Evolutionary conservation across 345 rosid genomes (phyloP).

Genomic region (Salix brachista): DNA sequence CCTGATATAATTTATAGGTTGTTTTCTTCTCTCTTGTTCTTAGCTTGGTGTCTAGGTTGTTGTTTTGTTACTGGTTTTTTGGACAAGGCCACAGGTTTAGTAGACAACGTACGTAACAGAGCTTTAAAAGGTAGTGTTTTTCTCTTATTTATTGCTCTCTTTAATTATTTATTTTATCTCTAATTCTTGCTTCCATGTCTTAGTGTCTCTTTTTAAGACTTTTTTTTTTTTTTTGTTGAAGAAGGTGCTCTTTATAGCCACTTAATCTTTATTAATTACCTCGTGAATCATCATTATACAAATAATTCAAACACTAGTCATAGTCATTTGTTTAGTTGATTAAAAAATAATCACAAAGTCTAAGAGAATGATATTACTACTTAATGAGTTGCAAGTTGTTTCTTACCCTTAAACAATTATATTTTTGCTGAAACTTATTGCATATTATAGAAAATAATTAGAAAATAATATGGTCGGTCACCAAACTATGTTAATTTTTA

Average conservation of each 20-base stretch:
- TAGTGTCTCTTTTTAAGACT: background rate
- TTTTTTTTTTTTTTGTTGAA: background rate
- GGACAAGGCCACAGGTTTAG: slow-evolving; percentile 41
- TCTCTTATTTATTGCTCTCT: background rate
- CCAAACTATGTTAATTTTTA: too few species aligned
- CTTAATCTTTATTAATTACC: background rate
- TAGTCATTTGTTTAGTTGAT: background rate
- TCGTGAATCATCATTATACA: background rate
- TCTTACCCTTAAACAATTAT: background rate
- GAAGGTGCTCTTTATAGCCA: background rate
- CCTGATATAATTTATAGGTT: background rate
- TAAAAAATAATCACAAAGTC: background rate
- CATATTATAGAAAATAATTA: too few species aligned
- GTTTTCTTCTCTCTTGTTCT: slow-evolving; percentile 8
- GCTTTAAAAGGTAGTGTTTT: slow-evolving; percentile 28
- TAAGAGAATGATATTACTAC: background rate
- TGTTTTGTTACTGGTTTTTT: slow-evolving; percentile 41
- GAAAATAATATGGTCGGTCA: too few species aligned
- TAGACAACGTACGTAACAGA: slow-evolving; percentile 31
- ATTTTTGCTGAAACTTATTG: background rate
- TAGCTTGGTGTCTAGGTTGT: slow-evolving; percentile 27
- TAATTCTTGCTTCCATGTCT: background rate
- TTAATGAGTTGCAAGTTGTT: background rate
- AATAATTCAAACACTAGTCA: background rate
- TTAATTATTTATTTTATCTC: background rate